These are phyloP conservation scores for Trichoderma sp. DNA, from an alignment of 2,329 filamentous ascomycete species.

Conservation along the genomic window DNA sequence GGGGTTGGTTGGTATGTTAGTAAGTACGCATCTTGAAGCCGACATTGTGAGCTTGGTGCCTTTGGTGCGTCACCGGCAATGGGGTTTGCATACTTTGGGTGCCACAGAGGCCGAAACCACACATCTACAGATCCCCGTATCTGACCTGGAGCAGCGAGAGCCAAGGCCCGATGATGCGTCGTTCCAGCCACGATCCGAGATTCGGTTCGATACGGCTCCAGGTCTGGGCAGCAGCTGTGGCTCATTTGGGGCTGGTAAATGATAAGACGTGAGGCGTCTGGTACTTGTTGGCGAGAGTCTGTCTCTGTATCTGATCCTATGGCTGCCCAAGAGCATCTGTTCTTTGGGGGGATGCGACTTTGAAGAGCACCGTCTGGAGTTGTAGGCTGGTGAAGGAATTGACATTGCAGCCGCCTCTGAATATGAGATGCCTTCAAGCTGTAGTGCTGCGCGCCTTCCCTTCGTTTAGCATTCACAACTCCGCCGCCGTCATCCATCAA, in stretches of 20 bases:
- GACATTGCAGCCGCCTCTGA: no score
- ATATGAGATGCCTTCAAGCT: no score
- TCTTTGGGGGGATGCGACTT: no score
- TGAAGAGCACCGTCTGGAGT: no score
- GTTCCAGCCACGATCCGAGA: background rate
- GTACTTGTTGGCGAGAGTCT: background rate
- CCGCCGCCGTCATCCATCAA: background rate
- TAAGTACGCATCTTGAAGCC: background rate
- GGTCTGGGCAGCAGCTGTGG: background rate
- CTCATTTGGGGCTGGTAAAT: background rate
- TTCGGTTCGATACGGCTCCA: background rate
- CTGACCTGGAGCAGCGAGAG: background rate
- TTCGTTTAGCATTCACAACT: background rate
- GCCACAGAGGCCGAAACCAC: background rate
- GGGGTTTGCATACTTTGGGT: background rate
- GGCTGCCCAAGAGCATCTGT: no score
- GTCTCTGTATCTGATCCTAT: background rate
- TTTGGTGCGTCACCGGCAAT: slow-evolving; percentile 1
- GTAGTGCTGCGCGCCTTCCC: no score
- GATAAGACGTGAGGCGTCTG: background rate
- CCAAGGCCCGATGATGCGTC: background rate
- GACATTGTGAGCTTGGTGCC: background rate
- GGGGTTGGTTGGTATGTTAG: background rate
- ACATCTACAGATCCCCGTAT: background rate
- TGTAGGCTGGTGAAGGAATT: no score